Conservation (phyloP, 2,329 filamentous ascomycete species). For the Basipetospora chlamydospora region DNA sequence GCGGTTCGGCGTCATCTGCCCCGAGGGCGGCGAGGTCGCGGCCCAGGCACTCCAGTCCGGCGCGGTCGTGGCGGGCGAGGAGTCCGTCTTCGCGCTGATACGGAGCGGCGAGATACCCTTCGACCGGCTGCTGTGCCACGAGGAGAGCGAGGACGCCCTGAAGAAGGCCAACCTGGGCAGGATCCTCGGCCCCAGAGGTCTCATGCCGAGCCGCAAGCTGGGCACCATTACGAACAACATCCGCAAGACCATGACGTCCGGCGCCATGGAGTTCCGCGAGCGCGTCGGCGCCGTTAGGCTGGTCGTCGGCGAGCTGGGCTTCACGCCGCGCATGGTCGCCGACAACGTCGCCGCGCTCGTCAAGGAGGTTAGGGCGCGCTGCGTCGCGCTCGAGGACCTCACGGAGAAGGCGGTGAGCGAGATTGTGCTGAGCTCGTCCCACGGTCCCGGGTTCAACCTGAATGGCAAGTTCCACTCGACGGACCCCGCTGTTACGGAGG, state of each 20-base stretch:
- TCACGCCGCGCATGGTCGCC: conserved; percentile 74
- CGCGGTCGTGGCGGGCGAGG: conserved; percentile 71
- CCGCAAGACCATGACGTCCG: conserved; percentile 56
- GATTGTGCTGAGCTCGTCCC: conserved; percentile 72
- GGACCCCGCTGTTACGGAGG: conserved; percentile 39
- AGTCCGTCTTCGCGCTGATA: conserved; percentile 69
- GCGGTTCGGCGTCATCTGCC: conserved; percentile 79
- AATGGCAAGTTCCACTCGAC: conserved; percentile 61
- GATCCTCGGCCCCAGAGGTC: conserved; percentile 70
- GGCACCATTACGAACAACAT: conserved; percentile 82
- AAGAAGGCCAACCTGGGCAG: conserved; percentile 69
- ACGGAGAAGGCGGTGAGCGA: conserved; percentile 34
- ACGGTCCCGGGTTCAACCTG: conserved; percentile 74
- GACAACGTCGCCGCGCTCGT: conserved; percentile 72
- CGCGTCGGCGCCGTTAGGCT: conserved; percentile 69
- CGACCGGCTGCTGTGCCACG: conserved; percentile 78
- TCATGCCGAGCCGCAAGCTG: conserved; percentile 84
- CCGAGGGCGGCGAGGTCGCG: conserved; percentile 62
- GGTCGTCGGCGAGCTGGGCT: conserved; percentile 80
- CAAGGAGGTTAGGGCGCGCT: conserved; percentile 63
- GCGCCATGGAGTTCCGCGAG: conserved; percentile 79
- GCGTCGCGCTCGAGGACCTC: conserved; percentile 49
- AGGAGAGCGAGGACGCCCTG: conserved; percentile 60
- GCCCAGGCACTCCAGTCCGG: conserved; percentile 63
- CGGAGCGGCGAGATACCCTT: conserved; percentile 65